These are phyloP conservation scores for Vitis labrusca DNA, from an alignment of 164 flowering plant genomes.

Conservation along the genomic window DNA sequence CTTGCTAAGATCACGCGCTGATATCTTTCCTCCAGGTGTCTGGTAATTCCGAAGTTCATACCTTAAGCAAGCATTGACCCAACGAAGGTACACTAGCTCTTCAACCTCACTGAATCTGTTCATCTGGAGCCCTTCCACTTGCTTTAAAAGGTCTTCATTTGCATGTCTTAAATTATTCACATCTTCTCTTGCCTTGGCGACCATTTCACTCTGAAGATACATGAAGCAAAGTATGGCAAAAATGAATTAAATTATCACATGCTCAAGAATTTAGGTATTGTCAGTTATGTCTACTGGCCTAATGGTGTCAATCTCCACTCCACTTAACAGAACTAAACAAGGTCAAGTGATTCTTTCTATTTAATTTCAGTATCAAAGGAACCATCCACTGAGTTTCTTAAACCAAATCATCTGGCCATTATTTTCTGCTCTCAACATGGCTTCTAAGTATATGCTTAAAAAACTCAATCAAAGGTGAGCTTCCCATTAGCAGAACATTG, in stretches of 20 bases:
- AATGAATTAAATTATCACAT: neutral
- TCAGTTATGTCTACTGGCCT: too few species aligned
- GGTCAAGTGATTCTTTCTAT: too few species aligned
- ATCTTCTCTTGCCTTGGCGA: conserved; percentile 75
- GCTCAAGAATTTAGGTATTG: too few species aligned
- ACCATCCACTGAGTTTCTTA: neutral
- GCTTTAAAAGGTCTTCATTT: conserved; percentile 86
- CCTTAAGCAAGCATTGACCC: conserved; percentile 98
- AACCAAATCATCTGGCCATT: too few species aligned
- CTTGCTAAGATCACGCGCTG: conserved; percentile 93
- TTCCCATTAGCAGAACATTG: neutral
- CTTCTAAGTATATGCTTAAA: neutral
- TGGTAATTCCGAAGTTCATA: conserved; percentile 87
- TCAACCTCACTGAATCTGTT: conserved; percentile 97
- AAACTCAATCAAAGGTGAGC: neutral
- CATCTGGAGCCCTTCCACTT: conserved; percentile 97
- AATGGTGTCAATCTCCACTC: too few species aligned
- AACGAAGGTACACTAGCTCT: conserved; percentile 94
- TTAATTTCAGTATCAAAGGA: neutral
- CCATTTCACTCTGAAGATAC: conserved; percentile 70
- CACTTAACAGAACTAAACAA: too few species aligned
- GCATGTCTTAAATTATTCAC: conserved; percentile 63
- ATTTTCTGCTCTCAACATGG: neutral
- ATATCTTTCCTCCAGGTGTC: conserved; percentile 70
- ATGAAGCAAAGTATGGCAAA: neutral